A percentile compares a stretch with the other conserved stretches of the same genome.
Conservation (phyloP, 768 basidiomycete genomes). For the Suillus occidentalis region DNA sequence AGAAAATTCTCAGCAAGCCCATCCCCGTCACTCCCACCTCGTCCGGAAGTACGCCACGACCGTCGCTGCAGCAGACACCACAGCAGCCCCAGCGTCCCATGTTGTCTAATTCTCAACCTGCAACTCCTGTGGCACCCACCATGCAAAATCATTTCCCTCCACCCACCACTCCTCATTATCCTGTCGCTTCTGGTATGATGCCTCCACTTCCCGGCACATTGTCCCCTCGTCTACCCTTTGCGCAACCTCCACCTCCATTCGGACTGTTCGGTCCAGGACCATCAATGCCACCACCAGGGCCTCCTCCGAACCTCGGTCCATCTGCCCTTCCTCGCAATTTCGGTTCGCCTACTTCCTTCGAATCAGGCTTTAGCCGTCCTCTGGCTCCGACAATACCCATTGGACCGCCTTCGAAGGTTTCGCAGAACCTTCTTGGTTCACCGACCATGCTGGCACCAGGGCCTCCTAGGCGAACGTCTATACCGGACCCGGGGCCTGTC, state of each 20-base stretch:
- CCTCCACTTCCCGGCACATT: constrained; percentile 40
- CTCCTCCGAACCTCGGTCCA: constrained; percentile 49
- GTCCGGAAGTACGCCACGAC: constrained; percentile 21
- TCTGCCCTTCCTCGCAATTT: constrained; percentile 57
- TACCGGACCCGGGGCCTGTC: constrained; percentile 49
- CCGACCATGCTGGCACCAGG: constrained; percentile 46
- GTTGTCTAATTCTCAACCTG: constrained; percentile 42
- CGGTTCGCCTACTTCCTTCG: constrained; percentile 52
- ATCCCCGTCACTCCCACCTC: constrained; percentile 17
- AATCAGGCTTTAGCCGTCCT: constrained; percentile 46
- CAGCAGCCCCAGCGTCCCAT: constrained; percentile 38
- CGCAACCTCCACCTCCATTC: constrained; percentile 45
- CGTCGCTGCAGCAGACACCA: constrained; percentile 34
- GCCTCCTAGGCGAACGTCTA: constrained; percentile 47
- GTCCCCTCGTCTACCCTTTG: constrained; percentile 56
- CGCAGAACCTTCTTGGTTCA: constrained; percentile 37
- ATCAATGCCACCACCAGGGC: constrained; percentile 44
- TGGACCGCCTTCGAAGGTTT: constrained; percentile 48
- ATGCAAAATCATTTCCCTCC: constrained; percentile 41
- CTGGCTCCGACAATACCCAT: constrained; percentile 50
- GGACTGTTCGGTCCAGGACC: constrained; percentile 46
- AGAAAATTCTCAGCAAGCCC: constrained; percentile 64
- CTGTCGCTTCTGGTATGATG: constrained; percentile 41
- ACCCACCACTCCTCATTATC: constrained; percentile 49
- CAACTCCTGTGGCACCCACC: constrained; percentile 40